Conservation (phyloP, 1,284 basidiomycete genomes). For the Anthracocystis walkeri region DNA sequence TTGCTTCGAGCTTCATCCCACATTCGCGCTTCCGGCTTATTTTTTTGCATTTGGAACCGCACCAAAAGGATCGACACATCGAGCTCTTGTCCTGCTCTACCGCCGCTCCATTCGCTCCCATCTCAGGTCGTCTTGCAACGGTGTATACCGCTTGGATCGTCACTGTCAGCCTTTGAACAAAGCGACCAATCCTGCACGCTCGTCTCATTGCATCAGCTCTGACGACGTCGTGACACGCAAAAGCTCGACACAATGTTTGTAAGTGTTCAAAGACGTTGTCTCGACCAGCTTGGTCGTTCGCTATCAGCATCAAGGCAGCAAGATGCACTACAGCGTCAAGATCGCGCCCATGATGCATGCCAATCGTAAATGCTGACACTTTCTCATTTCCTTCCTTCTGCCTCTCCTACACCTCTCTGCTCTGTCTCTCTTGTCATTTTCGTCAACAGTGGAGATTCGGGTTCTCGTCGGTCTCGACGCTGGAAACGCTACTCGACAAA, state of each 20-base stretch:
- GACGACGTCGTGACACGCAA: constrained; percentile 10
- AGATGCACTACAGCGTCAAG: neutral
- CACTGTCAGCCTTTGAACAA: neutral
- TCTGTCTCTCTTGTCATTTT: neutral
- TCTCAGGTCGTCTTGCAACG: neutral
- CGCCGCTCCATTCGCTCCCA: neutral
- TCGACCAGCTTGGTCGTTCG: neutral
- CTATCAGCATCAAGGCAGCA: neutral
- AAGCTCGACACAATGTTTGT: constrained; percentile 36
- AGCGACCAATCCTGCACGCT: neutral
- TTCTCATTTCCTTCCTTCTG: neutral
- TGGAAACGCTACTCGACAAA: constrained; percentile 66
- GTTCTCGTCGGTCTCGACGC: constrained; percentile 63
- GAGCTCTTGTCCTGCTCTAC: neutral
- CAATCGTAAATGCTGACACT: constrained; percentile 5
- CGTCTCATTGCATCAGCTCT: neutral
- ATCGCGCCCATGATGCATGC: too few relatives aligned
- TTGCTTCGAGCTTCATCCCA: neutral
- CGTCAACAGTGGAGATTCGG: constrained; percentile 65
- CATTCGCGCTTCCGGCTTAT: constrained; percentile 8
- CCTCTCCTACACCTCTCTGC: neutral
- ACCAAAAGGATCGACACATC: neutral
- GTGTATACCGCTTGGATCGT: too few relatives aligned
- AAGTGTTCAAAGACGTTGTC: constrained; percentile 7
- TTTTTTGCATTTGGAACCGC: neutral